Conservation (phyloP, 768 basidiomycete genomes). For the Amanita molliuscula region DNA sequence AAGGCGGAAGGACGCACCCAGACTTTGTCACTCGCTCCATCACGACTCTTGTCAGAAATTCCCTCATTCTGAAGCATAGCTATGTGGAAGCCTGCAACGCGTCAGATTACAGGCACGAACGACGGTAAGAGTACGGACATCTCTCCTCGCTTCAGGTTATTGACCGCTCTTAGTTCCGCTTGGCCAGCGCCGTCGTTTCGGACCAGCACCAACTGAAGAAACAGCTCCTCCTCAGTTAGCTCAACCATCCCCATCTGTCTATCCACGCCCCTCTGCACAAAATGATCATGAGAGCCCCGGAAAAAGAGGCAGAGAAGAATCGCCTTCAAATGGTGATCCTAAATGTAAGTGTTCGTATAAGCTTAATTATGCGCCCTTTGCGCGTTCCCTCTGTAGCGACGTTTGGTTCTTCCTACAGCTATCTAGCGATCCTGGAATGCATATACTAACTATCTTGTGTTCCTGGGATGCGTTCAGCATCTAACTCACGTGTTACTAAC, state of each 20-base stretch:
- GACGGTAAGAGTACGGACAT: constrained; percentile 47
- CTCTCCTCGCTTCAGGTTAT: constrained; percentile 7
- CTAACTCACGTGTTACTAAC: constrained; percentile 25
- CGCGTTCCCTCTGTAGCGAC: constrained; percentile 20
- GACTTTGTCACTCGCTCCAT: constrained; percentile 18
- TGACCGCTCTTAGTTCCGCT: constrained; percentile 50
- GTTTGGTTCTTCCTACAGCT: constrained; percentile 12
- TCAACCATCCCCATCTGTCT: constrained; percentile 79
- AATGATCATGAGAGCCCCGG: constrained; percentile 46
- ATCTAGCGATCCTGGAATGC: constrained; percentile 4
- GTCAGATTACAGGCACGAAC: constrained; percentile 87
- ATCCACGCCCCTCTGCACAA: constrained; percentile 49
- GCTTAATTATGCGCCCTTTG: constrained; percentile 10
- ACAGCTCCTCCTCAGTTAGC: constrained; percentile 74
- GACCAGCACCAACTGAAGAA: constrained; percentile 79
- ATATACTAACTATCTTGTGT: not conserved
- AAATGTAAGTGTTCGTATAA: constrained; percentile 59
- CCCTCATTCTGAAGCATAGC: constrained; percentile 27
- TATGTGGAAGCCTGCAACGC: constrained; percentile 88
- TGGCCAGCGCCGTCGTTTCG: constrained; percentile 84
- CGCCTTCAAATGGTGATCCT: constrained; percentile 46
- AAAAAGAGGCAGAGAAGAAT: constrained; percentile 61
- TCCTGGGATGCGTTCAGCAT: constrained; percentile 17
- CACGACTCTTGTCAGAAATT: constrained; percentile 17
- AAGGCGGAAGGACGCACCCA: constrained; percentile 6